Percentiles rank a stretch among this genome's conserved stretches.
Evolutionary conservation across 192 early-diverging fungal genomes (phyloP).

Genomic region (Backusella luteola): DNA sequence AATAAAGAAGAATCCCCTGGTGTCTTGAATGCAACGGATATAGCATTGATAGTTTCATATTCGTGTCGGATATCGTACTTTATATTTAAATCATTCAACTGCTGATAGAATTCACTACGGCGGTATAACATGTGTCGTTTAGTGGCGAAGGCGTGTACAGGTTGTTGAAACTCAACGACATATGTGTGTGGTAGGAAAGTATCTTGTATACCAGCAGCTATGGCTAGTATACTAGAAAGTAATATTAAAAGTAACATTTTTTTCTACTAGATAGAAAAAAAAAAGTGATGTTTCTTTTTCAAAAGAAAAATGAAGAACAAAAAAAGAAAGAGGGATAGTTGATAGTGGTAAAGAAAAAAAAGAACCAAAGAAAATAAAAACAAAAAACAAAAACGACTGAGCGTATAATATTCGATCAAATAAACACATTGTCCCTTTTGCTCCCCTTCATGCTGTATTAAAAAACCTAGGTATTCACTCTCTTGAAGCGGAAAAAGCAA

Average conservation of each 20-base stretch:
- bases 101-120: slow-evolving; percentile 28
- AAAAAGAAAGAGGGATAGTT: background rate
- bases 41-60: slow-evolving; percentile 45
- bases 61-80: slow-evolving; percentile 37
- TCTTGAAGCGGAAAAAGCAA: background rate
- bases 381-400: background rate
- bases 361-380: background rate
- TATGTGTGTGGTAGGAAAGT: slow-evolving; percentile 19
- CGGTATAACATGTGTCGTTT: slow-evolving; percentile 2
- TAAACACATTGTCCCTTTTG: background rate
- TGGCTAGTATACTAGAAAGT: background rate
- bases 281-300: background rate
- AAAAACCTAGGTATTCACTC: background rate
- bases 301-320: background rate
- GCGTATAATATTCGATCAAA: background rate
- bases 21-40: slow-evolving; percentile 41
- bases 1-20: slow-evolving; percentile 27
- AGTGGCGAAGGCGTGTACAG: background rate
- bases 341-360: background rate
- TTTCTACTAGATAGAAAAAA: background rate
- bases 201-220: background rate
- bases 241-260: background rate
- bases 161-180: slow-evolving; percentile 27
- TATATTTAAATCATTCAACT: slow-evolving; percentile 24
- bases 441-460: background rate